Base-by-base conservation (phyloP, 2,329 filamentous ascomycete species). In the Thermomyces lanuginosus region DNA sequence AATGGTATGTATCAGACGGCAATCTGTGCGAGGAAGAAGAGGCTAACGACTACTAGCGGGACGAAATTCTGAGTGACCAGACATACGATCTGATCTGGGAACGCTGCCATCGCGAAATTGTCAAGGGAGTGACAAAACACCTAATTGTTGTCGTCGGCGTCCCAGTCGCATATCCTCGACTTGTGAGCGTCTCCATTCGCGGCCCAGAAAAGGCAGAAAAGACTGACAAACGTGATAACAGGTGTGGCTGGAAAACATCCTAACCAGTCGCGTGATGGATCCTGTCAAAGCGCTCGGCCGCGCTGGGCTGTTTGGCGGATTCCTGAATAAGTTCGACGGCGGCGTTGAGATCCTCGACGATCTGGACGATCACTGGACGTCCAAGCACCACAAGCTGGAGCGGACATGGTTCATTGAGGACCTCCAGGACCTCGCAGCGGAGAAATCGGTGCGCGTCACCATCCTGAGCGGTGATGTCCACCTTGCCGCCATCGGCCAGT, bases 311-410 rank as follows among this genome's bases (percentile, higher is more conserved):
- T 64, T 95, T 27, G 80, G 82, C 33, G 65, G 66, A 8, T 71
- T 91, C 22, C 62, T 92, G 20, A 92, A 92, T 56, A 78, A 78
- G 39, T 84, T 92, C 40, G 84, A 93, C 44, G 83, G 82, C 12
- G 82, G 82, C 10, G 78, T 89, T 4, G 89, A 95, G 51, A 79
- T 95, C 8, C 61, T 92, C 15, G 84, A 92, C 46, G 83, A 92
- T 42, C 58, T 92, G 6, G 86, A 93, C 46, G 89, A 95, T 50
- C 86, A 98, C 48, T 98, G 89, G 89, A 93, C 86, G 1, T 81
- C 86, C 19, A 92, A 82, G 47, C 80, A 83, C 45, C 84, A 95
- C 58, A 98, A 95, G 49, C 65, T 72, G 14, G 89, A 98, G 54
- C 72, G 89, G 26, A 80, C 75, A 35, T 76, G 80, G 51, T 64